Percentiles rank a stretch among this genome's conserved stretches.
phyloP scores from a whole-genome alignment of 2,329 filamentous ascomycete genomes.

The Didymellaceae sp. region DNA sequence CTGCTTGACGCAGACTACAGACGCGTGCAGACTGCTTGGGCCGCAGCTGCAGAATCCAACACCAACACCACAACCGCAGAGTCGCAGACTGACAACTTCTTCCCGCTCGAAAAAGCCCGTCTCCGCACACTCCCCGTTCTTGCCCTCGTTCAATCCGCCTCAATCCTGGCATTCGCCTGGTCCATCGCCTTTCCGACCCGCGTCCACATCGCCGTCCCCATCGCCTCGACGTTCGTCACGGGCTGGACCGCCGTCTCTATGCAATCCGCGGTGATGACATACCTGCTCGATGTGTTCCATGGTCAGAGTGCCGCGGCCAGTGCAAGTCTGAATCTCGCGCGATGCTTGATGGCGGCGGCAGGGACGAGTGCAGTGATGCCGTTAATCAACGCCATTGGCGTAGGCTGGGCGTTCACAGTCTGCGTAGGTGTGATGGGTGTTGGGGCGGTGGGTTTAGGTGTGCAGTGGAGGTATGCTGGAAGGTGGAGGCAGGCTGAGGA shows the following conservation, averaged over 20 bases:
- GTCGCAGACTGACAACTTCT: background rate
- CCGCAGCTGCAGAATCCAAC: too few relatives aligned
- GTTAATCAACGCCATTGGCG: background rate
- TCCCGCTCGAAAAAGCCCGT: background rate
- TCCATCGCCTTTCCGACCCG: background rate
- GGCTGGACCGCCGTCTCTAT: background rate
- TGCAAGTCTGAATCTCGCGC: background rate
- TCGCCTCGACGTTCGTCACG: background rate
- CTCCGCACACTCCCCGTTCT: background rate
- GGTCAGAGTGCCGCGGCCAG: background rate
- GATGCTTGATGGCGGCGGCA: background rate
- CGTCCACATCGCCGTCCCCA: background rate
- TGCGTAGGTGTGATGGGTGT: background rate
- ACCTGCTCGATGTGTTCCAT: background rate
- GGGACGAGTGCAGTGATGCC: background rate
- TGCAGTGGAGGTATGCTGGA: background rate
- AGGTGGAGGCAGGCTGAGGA: background rate
- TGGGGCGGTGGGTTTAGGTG: background rate
- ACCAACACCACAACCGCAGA: too few relatives aligned
- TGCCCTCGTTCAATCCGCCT: background rate
- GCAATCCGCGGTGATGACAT: background rate
- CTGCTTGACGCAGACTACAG: constrained; percentile 59
- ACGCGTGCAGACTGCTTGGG: constrained; percentile 32
- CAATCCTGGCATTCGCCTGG: background rate
- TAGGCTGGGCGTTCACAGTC: background rate